phyloP scores from a whole-genome alignment of 2,329 filamentous ascomycete species.

The Acrocalymma vagum region DNA sequence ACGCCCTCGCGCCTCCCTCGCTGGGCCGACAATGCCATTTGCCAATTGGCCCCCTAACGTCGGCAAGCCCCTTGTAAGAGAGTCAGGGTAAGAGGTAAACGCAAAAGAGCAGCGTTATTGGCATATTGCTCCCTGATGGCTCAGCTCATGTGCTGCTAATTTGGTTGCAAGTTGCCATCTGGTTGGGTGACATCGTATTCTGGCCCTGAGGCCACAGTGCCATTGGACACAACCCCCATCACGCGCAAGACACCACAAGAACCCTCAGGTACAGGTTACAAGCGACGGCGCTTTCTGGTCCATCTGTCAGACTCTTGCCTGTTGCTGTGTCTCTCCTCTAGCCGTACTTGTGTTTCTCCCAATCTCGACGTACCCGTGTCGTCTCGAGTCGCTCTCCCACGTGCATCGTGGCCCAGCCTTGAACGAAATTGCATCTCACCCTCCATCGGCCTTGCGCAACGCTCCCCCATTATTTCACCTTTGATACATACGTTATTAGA shows the following conservation, averaged over 20 bases:
- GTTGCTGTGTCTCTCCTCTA: too few relatives aligned
- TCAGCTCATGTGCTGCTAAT: conserved; percentile 36
- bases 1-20: conserved; percentile 24
- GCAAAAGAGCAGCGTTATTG: neutral
- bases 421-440: too few relatives aligned
- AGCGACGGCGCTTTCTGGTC: too few relatives aligned
- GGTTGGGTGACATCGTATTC: conserved; percentile 31
- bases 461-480: too few relatives aligned
- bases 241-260: conserved; percentile 25
- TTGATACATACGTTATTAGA: too few relatives aligned
- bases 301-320: conserved; percentile 12
- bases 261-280: too few relatives aligned
- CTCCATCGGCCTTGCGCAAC: too few relatives aligned
- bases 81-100: neutral
- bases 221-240: conserved; percentile 30
- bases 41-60: conserved; percentile 19
- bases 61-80: conserved; percentile 29
- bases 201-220: conserved; percentile 6
- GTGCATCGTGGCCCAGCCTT: too few relatives aligned
- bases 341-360: too few relatives aligned
- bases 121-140: conserved; percentile 22
- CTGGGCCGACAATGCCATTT: conserved; percentile 21
- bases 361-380: too few relatives aligned
- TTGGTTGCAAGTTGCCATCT: conserved; percentile 18
- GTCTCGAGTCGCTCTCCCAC: too few relatives aligned